Evolutionary conservation across 345 rosid species (phyloP).

Genomic region (Brassica rapa): DNA sequence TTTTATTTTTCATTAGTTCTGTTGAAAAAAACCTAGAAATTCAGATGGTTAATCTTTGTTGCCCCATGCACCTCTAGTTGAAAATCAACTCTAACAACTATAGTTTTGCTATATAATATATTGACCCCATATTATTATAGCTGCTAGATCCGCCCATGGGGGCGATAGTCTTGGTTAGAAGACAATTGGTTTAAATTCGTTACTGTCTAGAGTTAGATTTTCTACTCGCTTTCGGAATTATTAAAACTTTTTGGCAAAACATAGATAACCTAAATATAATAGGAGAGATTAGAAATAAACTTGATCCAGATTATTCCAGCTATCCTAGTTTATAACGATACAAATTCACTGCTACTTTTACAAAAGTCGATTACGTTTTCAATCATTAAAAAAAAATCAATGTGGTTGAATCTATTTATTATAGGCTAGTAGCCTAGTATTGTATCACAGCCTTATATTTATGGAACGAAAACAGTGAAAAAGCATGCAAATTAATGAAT

Average conservation of each 20-base stretch:
- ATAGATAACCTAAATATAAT: background rate
- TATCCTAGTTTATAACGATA: background rate
- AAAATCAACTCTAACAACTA: no score
- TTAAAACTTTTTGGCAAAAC: background rate
- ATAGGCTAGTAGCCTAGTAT: background rate
- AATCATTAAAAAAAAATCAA: background rate
- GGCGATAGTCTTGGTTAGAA: background rate
- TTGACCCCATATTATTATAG: no score
- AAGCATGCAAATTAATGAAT: conserved; percentile 10
- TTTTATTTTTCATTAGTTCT: no score
- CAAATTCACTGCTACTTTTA: background rate
- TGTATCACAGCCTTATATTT: conserved; percentile 1
- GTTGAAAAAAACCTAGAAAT: no score
- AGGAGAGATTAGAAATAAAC: background rate
- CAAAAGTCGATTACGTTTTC: background rate
- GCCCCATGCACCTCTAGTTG: no score
- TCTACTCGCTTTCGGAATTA: background rate
- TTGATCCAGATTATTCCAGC: background rate
- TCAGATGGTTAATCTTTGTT: no score
- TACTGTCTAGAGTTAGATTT: background rate
- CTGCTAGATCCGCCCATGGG: no score
- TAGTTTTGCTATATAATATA: no score
- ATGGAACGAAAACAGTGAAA: conserved; percentile 13
- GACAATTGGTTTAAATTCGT: background rate
- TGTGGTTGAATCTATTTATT: background rate